phyloP scores from a whole-genome alignment of 345 rosid species.

The Eutrema yunnanense region DNA sequence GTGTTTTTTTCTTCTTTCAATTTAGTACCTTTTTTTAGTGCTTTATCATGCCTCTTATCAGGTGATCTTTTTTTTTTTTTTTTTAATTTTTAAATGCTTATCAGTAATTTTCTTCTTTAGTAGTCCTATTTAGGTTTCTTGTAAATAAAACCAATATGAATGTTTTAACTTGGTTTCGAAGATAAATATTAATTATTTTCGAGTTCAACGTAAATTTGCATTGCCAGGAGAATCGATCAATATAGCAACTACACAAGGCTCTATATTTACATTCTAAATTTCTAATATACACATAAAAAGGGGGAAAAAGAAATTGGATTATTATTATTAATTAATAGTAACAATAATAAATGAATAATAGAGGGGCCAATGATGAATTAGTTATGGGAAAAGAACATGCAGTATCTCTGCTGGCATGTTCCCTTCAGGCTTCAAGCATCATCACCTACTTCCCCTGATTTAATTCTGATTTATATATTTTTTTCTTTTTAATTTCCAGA shows the following conservation, averaged over 20 bases:
- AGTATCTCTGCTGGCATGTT: slow-evolving; percentile 23
- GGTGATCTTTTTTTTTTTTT: slow-evolving; percentile 12
- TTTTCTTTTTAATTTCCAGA: neutral
- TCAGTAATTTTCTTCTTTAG: slow-evolving; percentile 2
- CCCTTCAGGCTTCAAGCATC: slow-evolving; percentile 28
- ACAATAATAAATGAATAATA: neutral
- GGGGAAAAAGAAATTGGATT: neutral
- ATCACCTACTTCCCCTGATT: slow-evolving; percentile 23
- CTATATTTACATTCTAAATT: neutral
- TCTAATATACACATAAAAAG: neutral
- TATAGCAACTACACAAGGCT: neutral
- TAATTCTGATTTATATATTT: neutral
- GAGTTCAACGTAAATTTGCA: neutral
- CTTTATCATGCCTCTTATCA: slow-evolving; percentile 31
- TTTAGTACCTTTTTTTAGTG: slow-evolving; percentile 10
- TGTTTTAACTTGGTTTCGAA: slow-evolving; percentile 3
- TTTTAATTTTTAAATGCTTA: neutral
- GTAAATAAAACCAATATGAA: slow-evolving; percentile 8
- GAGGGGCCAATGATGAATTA: slow-evolving; percentile 33
- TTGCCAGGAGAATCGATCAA: neutral
- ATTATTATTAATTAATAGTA: neutral
- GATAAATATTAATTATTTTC: neutral
- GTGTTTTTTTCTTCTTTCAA: neutral
- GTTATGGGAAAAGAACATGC: slow-evolving; percentile 29
- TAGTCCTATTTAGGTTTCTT: neutral